A percentile compares a stretch with the other conserved stretches of the same genome.
Evolutionary conservation across 257 asterid species (phyloP).

Genomic region (Lithospermum erythrorhizon): DNA sequence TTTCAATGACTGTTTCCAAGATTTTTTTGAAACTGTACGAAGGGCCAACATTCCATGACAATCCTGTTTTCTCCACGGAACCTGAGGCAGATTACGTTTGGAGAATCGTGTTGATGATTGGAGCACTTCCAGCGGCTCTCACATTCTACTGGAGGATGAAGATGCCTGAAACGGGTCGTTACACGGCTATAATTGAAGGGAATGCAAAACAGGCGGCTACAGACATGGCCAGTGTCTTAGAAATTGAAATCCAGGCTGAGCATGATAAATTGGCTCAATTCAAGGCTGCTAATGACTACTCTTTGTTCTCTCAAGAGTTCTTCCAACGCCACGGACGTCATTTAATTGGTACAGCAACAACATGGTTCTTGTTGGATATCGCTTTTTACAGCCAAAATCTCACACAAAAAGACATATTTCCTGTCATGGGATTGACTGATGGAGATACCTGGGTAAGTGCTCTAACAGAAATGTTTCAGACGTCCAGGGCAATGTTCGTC

Average conservation of each 20-base stretch:
- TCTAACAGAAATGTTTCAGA: constrained; percentile 18
- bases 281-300: constrained; percentile 16
- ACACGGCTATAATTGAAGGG: constrained; percentile 23
- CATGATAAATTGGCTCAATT: constrained; percentile 15
- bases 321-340: constrained; percentile 17
- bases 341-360: constrained; percentile 18
- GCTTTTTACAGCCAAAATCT: constrained; percentile 22
- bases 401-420: constrained; percentile 22
- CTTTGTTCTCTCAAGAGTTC: constrained; percentile 14
- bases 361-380: constrained; percentile 20
- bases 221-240: constrained; percentile 17
- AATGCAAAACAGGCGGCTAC: constrained; percentile 21
- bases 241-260: constrained; percentile 17
- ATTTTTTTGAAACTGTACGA: constrained; percentile 5
- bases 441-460: constrained; percentile 5
- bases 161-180: constrained; percentile 27
- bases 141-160: constrained; percentile 25
- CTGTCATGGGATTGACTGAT: constrained; percentile 13
- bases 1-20: constrained; percentile 14
- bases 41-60: not conserved
- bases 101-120: constrained; percentile 21
- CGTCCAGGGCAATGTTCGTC: constrained; percentile 18
- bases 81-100: constrained; percentile 16
- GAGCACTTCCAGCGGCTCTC: constrained; percentile 22
- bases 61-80: constrained; percentile 7